Conservation (phyloP, 768 basidiomycete species). For the Mycena floridula region DNA sequence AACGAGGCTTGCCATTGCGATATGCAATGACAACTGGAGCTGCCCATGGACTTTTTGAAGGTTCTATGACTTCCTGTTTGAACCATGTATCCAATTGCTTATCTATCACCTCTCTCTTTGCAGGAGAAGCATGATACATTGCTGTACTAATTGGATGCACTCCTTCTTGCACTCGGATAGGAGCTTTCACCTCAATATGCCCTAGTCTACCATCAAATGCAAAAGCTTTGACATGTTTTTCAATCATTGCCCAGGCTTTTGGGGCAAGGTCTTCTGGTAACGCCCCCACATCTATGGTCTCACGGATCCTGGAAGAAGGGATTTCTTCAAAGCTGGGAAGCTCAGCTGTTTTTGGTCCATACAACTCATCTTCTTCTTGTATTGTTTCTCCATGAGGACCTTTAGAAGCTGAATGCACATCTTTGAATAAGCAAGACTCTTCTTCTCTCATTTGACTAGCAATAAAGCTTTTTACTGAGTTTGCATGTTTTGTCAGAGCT, state of each 20-base stretch:
- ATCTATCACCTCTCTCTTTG: conserved; percentile 16
- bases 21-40: conserved; percentile 20
- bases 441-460: too few relatives aligned
- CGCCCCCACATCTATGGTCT: too few relatives aligned
- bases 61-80: conserved; percentile 20
- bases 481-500: too few relatives aligned
- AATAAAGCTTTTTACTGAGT: too few relatives aligned
- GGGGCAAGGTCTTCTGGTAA: background rate
- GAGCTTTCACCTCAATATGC: conserved; percentile 8
- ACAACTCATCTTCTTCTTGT: too few relatives aligned
- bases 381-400: too few relatives aligned
- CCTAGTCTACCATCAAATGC: conserved; percentile 15
- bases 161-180: conserved; percentile 10
- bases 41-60: conserved; percentile 23
- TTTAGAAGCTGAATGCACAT: too few relatives aligned
- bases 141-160: conserved; percentile 9
- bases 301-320: too few relatives aligned
- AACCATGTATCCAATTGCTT: conserved; percentile 20
- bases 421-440: too few relatives aligned
- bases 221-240: conserved; percentile 9
- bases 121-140: conserved; percentile 14
- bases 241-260: conserved; percentile 1
- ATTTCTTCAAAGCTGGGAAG: too few relatives aligned
- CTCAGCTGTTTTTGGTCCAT: too few relatives aligned
- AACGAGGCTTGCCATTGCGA: conserved; percentile 16